Evolutionary conservation across 495 filamentous ascomycete species (phyloP), one percentile per base, ranked within the genome.

Genomic region (Aspergillus homomorphus): DNA sequence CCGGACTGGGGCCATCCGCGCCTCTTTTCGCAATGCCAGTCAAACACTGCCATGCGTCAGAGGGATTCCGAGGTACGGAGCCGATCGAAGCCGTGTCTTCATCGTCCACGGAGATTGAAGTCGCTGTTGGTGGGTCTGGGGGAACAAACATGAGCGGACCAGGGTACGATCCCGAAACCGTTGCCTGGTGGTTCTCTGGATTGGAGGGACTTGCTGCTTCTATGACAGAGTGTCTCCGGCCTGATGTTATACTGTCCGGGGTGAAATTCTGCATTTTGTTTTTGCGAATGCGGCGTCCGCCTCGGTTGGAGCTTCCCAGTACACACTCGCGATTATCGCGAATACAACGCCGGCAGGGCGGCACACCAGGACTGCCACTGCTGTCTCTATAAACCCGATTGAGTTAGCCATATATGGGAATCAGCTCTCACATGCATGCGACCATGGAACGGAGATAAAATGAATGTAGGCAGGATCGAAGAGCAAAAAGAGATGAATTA

Each of bases 261-360:
- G 71, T 77, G 46, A 73, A 69, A 45, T 74, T 72, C 45, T 73
- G 73, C 28, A 75, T 74, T 54, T 80, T 78, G 50, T 76, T 77
- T 61, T 77, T 80, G 33, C 81, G 79, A 57, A 85, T 81, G 51
- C 84, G 79, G 43, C 83, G 78, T 18, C 84, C 84, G 30, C 84
- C 84, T 21, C 84, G 78, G 66, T 86, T 86, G 18, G 81, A 84
- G 49, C 80, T 77, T 33, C 84, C 83, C 5, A 87, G 72, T 8
- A 87, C 74, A 64, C 84, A 87, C 51, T 87, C 84, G 30, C 77
- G 79, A 52, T 75, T 68, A 54, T 85, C 84, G 56, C 78, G 72
- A 46, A 84, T 77, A 63, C 84, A 87, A 52, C 84, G 73, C 48
- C 80, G 77, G 58, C 84, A 87, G 12, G 83, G 84, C 30, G 83